Evolutionary conservation across 129 eudicot species (phyloP), one percentile per base, ranked within the genome.

Genomic region (Chrysanthemum seticuspe): DNA sequence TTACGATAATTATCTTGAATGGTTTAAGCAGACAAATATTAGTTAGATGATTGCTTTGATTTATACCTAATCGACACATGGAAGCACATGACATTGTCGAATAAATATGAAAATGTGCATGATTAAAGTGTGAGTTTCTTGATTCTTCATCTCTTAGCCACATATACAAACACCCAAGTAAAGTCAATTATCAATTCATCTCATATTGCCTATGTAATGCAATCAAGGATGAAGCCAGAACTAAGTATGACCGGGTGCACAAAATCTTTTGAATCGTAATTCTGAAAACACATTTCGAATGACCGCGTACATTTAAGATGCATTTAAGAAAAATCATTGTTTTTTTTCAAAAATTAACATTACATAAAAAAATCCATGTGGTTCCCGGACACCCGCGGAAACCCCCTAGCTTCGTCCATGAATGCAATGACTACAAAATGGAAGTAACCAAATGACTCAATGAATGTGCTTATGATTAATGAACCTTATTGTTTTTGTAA

Each of bases 61-160:
- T 49, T 62, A 40, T 73, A 73, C 77, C 70, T 50, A 62, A 73
- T 62, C 44, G 15, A 59, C 76, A 72, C 76, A 72, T 72, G 76
- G 57, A 14, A 63, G 55, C 62, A 73, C 77, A 62, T 73, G 77
- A 27, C 36, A 50, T 62, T 73, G 77, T 73, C 34, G 2, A 7
- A 31, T 48, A 62, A 49, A 49, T 49, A 51, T 34, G 29, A 62
- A 48, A 73, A 62, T 29, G 61, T 47, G 51, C 62, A 73, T 23
- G 62, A 31, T 61, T 8, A 62, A 13, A 14, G 5, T 61, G 15
- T 73, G 21, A 3, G 15, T 2, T 23, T 23, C 69, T 48, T 61
- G 15, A 3, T 23, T 23, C 69, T 48, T 61, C 1, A 50, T 9
- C 29, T 62, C 34, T 14, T 19, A 73, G 51, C 62, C 70, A 27